These are phyloP conservation scores for Pluteus cervinus DNA, from an alignment of 768 basidiomycete species.

Conservation along the genomic window DNA sequence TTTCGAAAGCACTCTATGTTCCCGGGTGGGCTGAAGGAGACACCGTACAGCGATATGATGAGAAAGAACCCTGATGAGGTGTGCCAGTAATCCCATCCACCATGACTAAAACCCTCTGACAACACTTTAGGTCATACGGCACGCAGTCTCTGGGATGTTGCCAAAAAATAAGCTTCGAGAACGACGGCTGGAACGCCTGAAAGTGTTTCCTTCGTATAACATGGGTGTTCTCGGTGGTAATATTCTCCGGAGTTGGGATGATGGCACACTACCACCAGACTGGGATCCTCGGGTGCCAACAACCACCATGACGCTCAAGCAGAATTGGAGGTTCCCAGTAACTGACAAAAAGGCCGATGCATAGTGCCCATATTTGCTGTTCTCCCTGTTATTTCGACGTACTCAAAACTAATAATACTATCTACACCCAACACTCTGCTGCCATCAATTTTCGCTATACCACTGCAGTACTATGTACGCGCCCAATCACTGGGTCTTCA, in stretches of 20 bases:
- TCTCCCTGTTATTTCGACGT: no score
- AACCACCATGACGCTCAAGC: constrained; percentile 31
- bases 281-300: constrained; percentile 36
- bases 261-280: constrained; percentile 57
- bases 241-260: constrained; percentile 79
- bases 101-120: neutral
- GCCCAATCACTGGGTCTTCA: no score
- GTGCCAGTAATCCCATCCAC: constrained; percentile 18
- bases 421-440: no score
- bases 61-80: constrained; percentile 86
- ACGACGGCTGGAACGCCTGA: constrained; percentile 78
- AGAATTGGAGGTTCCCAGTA: constrained; percentile 11
- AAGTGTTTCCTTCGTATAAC: constrained; percentile 78
- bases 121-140: constrained; percentile 73
- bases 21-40: constrained; percentile 91
- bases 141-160: constrained; percentile 97
- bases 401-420: no score
- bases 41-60: constrained; percentile 81
- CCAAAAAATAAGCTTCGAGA: constrained; percentile 97
- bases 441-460: no score
- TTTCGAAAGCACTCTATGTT: constrained; percentile 91
- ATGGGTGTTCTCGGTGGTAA: constrained; percentile 76
- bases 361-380: no score
- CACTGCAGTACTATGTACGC: no score
- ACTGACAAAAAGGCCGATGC: no score